These are phyloP conservation scores for Pestalotiopsis sp. DNA, from an alignment of 2,329 filamentous ascomycete species.

Conservation along the genomic window DNA sequence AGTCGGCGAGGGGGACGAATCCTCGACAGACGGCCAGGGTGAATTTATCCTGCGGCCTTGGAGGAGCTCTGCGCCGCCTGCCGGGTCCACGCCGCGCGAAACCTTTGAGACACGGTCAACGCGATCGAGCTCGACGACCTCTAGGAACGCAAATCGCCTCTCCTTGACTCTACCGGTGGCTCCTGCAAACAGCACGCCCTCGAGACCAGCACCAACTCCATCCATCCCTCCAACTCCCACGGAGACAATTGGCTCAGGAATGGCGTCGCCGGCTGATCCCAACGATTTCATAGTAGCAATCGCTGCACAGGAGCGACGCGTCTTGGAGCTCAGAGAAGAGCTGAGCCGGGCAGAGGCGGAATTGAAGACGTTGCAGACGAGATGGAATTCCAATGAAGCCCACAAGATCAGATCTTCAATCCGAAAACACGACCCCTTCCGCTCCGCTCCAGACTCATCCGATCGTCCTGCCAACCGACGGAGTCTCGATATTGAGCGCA, in stretches of 20 bases:
- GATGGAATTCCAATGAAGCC: constrained; percentile 79
- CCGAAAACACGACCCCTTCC: constrained; percentile 61
- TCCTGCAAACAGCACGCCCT: constrained; percentile 53
- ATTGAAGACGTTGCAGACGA: constrained; percentile 75
- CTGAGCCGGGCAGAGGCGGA: constrained; percentile 81
- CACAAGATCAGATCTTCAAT: constrained; percentile 74
- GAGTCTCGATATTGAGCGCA: constrained; percentile 70
- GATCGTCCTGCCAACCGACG: constrained; percentile 42
- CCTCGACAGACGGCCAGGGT: constrained; percentile 19
- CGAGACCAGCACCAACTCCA: constrained; percentile 50
- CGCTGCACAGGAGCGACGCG: constrained; percentile 86
- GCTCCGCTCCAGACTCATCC: constrained; percentile 40
- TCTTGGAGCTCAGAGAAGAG: constrained; percentile 90
- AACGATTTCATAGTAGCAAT: constrained; percentile 83
- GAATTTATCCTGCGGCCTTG: constrained; percentile 24
- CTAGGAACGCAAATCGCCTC: constrained; percentile 59
- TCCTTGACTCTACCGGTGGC: constrained; percentile 66
- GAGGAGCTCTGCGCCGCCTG: constrained; percentile 39
- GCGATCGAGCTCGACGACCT: constrained; percentile 56
- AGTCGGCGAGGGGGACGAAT: constrained; percentile 17
- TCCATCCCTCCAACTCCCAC: constrained; percentile 53
- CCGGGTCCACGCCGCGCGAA: constrained; percentile 41
- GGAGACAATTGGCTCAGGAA: constrained; percentile 40
- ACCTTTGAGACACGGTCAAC: constrained; percentile 46
- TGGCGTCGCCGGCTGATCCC: constrained; percentile 54